Evolutionary conservation across 2,329 filamentous ascomycete genomes (phyloP), one percentile per base, ranked within the genome.

Genomic region (Cladosporium phlei): DNA sequence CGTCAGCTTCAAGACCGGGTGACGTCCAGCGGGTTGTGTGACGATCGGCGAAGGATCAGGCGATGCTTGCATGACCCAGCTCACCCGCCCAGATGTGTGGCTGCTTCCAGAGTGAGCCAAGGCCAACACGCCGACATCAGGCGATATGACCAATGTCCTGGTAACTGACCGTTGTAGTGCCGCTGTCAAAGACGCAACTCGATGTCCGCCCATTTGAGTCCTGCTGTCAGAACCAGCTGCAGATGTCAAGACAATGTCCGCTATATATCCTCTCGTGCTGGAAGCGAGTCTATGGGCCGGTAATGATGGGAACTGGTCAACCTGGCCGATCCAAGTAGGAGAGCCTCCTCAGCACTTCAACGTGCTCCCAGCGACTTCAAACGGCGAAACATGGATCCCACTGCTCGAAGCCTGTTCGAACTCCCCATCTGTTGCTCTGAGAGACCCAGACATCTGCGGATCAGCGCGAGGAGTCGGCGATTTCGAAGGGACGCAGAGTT

Each of bases 401-500:
- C 37, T 62, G 0, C 53, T 61, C 4, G 60, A 66, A 52, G 63
- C 57, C 10, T 68, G 65, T 51, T 54, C 51, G 9, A 62, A 59
- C 6, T 22, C 10, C 3, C 22, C 33, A 5, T 7, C 5, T 3
- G 9, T 63, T 2, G 46, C 37, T 3, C 50, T 50, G 0, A 46
- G 55, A 16, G 38, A 59, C 4, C 14, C 29, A 10, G 28, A 64
- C 60, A 25, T 19, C 19, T 51, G 49, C 19, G 45, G 33, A 14
- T 9, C 22, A 1, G 25, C 29, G 32, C 51, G 53, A 55, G 34
- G 55, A 46, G 10, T 38, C 32, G 17, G 16, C 39, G 52, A 54
- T 25, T 54, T 62, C 21, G 25, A 50, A 4, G 86, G 83, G 57
- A 66, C 63, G 38, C 61, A 69, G 11, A 48, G 48, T 24, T 44